Base-by-base conservation (phyloP, 1,284 basidiomycete genomes). In the Apiotrichum laibachii region DNA sequence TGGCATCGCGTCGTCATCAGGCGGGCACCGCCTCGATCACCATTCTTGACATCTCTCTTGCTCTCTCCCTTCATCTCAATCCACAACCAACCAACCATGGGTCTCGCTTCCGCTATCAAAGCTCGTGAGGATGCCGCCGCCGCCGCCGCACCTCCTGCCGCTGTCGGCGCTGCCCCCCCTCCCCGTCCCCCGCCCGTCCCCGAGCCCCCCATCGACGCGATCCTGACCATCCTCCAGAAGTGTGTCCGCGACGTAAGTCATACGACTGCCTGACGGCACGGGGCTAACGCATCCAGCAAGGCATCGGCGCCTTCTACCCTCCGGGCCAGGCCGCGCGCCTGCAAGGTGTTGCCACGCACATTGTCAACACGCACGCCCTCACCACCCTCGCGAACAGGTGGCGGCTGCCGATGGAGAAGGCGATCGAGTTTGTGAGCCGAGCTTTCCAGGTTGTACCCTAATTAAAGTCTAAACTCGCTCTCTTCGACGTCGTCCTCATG, bases 241-340 rank as follows among this genome's bases (percentile, higher is more conserved):
- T 77, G 76, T 64, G 77, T 80, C 31, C 66, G 70, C 53, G 79
- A 80, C 55, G 75, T 77, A 51, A 66, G 75, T 66, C 12, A 3
- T 16, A 31, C 4, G 12, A 13, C 1, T 9, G n/a, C 15, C 70
- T 60, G 44, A 61, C 53, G 7, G 5, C 9, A 11, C 11, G 21
- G 43, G 4, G 26, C 26, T 31, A 3, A 31, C 26, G 21, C 43
- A 9, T 3, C 4, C 59, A 79, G 70, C 80, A 81, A 76, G 71
- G 72, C 33, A 65, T 81, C 54, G 64, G 68, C 44, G 72, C 77
- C 0, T 81, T 81, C 71, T 81, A 80, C 70, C 79, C 77, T 59
- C 77, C 45, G 16, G 34, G 31, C 26, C 48, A 78, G 18, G 78
- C 71, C 0, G 75, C 77, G 0, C 66, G 67, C 4, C 69, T 80